These are phyloP conservation scores for Lonicera japonica DNA, from an alignment of 129 eudicot species.

Conservation along the genomic window DNA sequence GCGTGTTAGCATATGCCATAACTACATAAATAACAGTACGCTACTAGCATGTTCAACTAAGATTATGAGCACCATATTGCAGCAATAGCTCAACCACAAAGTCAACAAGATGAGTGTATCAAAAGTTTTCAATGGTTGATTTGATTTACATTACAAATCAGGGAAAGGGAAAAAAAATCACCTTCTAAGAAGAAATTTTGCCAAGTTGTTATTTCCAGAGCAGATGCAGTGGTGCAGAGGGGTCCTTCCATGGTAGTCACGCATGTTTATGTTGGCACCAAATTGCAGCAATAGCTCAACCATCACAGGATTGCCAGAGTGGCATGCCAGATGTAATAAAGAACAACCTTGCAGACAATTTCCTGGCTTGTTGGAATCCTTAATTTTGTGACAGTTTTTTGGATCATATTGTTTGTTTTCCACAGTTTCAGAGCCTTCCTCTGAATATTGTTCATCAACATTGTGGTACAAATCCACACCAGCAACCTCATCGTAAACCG, in stretches of 20 bases:
- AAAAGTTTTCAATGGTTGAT: background rate
- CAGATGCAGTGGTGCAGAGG: constrained; percentile 86
- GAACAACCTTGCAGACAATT: constrained; percentile 74
- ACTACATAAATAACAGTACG: too few species aligned
- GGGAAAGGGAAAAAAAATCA: constrained; percentile 16
- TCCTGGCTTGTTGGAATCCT: constrained; percentile 43
- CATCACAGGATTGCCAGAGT: constrained; percentile 60
- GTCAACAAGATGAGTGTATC: background rate
- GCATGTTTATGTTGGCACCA: constrained; percentile 80
- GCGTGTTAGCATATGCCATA: too few species aligned
- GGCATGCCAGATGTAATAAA: constrained; percentile 76
- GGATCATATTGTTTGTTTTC: constrained; percentile 38
- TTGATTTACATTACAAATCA: background rate
- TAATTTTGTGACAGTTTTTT: constrained; percentile 33
- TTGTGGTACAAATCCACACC: constrained; percentile 31
- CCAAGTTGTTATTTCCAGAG: constrained; percentile 57
- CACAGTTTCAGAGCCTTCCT: constrained; percentile 10
- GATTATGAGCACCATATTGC: too few species aligned
- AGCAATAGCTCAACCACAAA: background rate
- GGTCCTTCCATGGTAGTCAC: constrained; percentile 81
- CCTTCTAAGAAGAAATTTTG: constrained; percentile 92
- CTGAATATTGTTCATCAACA: constrained; percentile 24
- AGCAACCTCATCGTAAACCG: constrained; percentile 54
- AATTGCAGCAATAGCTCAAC: constrained; percentile 80
- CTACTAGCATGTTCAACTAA: too few species aligned